Evolutionary conservation across 2,329 filamentous ascomycete species (phyloP), one percentile per base, ranked within the genome.

Genomic region (Ceratocystis papillata): DNA sequence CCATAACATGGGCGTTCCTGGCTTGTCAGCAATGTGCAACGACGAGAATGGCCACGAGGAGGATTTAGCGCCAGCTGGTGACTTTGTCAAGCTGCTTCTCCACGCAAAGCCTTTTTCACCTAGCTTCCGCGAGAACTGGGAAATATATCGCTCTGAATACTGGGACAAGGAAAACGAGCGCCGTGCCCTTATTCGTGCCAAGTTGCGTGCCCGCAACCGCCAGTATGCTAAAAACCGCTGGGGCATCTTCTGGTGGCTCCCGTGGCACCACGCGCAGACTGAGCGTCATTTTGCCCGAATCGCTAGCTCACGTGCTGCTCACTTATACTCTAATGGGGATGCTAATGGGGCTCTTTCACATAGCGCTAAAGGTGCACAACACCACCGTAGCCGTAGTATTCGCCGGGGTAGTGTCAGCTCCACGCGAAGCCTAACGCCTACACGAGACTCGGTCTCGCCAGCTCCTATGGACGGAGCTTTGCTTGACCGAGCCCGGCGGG

Each of bases 91-190:
- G 75, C 81, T 99, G 0, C 79, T 97, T 20, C 80, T 99, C 6
- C 82, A 96, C 10, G 90, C 94, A 0, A 99, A 99, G 74, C 91
- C 92, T 0, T 99, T 99, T 73, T 95, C 90, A 5, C 87, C 94
- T 0, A 90, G 90, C 60, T 99, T 99, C 73, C 83, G 94, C 22
- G 92, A 97, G 74, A 96, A 96, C 70, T 99, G 94, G 94, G 94
- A 99, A 73, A 81, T 93, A 17, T 99, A 95, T 76, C 83, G 94
- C 64, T 86, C 87, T 44, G 92, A 96, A 68, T 99, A 96, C 76
- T 99, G 94, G 94, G 93, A 96, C 71, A 87, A 87, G 68, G 94
- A 99, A 75, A 99, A 99, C 73, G 90, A 96, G 74, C 86, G 93
- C 1, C 85, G 94, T 12, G 83, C 87, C 2, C 77, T 88, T 67